Conservation (phyloP, 2,329 filamentous ascomycete species). For the Sclerotinia subarctica region DNA sequence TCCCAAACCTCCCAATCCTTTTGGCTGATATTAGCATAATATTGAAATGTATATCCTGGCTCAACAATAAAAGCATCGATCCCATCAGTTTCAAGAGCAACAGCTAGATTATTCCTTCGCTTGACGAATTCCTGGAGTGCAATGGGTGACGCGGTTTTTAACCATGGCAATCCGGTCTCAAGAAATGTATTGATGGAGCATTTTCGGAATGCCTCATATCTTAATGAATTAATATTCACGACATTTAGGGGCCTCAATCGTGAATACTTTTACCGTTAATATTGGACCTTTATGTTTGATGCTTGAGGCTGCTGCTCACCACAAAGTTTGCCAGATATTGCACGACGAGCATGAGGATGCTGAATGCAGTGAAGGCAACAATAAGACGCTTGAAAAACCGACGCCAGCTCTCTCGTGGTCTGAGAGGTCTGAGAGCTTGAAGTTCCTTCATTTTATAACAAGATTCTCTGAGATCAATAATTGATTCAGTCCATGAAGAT, state of each 20-base stretch:
- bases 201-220: background rate
- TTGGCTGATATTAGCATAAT: constrained; percentile 62
- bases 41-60: constrained; percentile 62
- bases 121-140: constrained; percentile 36
- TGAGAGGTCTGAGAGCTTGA: background rate
- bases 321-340: background rate
- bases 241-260: background rate
- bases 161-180: constrained; percentile 3
- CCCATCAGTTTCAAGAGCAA: constrained; percentile 49
- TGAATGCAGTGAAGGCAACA: background rate
- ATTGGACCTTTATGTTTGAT: background rate
- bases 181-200: background rate
- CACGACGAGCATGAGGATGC: background rate
- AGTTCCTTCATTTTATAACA: background rate
- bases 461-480: background rate
- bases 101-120: constrained; percentile 54
- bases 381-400: background rate
- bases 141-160: background rate
- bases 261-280: background rate
- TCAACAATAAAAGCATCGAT: constrained; percentile 60
- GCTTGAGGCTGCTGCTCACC: background rate
- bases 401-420: background rate
- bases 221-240: background rate
- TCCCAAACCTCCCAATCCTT: constrained; percentile 63
- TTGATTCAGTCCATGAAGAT: background rate